Conservation (phyloP, 2,329 filamentous ascomycete species). For the Sarocladium brachiariae region DNA sequence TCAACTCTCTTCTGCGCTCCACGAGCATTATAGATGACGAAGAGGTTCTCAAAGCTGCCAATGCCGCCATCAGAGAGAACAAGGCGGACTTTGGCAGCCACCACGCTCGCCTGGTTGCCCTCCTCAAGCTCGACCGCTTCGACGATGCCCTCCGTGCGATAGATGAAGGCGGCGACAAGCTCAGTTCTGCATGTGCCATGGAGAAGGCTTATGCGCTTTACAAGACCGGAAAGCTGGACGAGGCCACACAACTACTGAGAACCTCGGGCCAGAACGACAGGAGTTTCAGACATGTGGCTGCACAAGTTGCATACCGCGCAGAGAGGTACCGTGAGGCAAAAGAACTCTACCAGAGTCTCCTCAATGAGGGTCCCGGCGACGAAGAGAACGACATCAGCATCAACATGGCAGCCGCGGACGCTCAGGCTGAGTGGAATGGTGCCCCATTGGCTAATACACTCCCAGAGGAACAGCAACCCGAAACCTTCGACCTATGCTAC, state of each 20-base stretch:
- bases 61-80: slow-evolving; percentile 54
- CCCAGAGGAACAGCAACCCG: slow-evolving; percentile 50
- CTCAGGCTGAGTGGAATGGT: slow-evolving; percentile 66
- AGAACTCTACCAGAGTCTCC: slow-evolving; percentile 55
- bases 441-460: slow-evolving; percentile 35
- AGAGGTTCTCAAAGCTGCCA: slow-evolving; percentile 60
- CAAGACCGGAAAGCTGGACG: slow-evolving; percentile 63
- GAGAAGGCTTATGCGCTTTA: slow-evolving; percentile 81
- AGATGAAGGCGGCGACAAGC: slow-evolving; percentile 51
- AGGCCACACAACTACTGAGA: slow-evolving; percentile 47
- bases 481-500: slow-evolving; percentile 76
- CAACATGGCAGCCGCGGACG: slow-evolving; percentile 65
- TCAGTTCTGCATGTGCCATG: slow-evolving; percentile 55
- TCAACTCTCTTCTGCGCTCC: slow-evolving; percentile 47
- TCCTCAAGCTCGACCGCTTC: slow-evolving; percentile 77
- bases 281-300: slow-evolving; percentile 46
- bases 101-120: slow-evolving; percentile 64
- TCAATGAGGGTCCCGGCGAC: slow-evolving; percentile 39
- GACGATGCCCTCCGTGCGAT: slow-evolving; percentile 67
- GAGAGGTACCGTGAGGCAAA: slow-evolving; percentile 66
- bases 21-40: slow-evolving; percentile 63
- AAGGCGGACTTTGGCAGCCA: slow-evolving; percentile 54
- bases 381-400: slow-evolving; percentile 71
- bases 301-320: slow-evolving; percentile 65
- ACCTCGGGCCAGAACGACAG: slow-evolving; percentile 24